Evolutionary conservation across 805 yeast species (phyloP).

Genomic region (Tetrapisispora namnaoensis): DNA sequence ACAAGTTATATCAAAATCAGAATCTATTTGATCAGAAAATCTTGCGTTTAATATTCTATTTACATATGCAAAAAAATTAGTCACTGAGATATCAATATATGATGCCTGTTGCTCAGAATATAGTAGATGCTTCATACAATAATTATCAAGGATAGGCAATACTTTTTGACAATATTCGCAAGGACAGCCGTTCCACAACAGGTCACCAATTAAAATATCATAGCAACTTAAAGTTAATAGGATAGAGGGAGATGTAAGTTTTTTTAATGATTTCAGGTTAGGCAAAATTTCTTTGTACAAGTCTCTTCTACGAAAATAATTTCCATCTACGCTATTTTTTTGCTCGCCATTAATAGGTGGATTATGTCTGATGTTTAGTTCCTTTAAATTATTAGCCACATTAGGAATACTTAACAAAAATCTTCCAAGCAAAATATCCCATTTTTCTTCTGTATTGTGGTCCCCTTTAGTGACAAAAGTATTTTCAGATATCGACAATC

Average conservation of each 20-base stretch:
- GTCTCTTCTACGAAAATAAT: conserved; percentile 48
- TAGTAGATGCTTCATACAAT: conserved; percentile 53
- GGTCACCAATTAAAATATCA: conserved; percentile 58
- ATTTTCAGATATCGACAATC: conserved; percentile 28
- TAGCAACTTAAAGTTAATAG: conserved; percentile 54
- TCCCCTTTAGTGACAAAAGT: conserved; percentile 29
- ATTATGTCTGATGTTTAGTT: conserved; percentile 45
- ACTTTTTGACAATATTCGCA: conserved; percentile 46
- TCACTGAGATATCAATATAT: conserved; percentile 52
- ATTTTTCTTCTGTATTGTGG: conserved; percentile 43
- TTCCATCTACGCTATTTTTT: conserved; percentile 64
- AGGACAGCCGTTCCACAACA: conserved; percentile 71
- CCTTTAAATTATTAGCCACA: conserved; percentile 26
- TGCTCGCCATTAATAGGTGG: conserved; percentile 50
- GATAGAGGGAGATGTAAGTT: conserved; percentile 48
- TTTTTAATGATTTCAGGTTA: conserved; percentile 31
- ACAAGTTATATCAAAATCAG: conserved; percentile 27
- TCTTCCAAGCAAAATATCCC: conserved; percentile 42
- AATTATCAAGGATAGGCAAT: conserved; percentile 47
- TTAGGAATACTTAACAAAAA: conserved; percentile 33
- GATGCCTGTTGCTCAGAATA: conserved; percentile 37
- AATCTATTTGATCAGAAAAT: conserved; percentile 12
- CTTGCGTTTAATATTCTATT: conserved; percentile 37
- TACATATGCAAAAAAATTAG: conserved; percentile 44
- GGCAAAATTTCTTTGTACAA: conserved; percentile 44